Percentiles rank a stretch among this genome's conserved stretches.
phyloP scores from a whole-genome alignment of 495 filamentous ascomycete genomes.

The Daldinia grandis region DNA sequence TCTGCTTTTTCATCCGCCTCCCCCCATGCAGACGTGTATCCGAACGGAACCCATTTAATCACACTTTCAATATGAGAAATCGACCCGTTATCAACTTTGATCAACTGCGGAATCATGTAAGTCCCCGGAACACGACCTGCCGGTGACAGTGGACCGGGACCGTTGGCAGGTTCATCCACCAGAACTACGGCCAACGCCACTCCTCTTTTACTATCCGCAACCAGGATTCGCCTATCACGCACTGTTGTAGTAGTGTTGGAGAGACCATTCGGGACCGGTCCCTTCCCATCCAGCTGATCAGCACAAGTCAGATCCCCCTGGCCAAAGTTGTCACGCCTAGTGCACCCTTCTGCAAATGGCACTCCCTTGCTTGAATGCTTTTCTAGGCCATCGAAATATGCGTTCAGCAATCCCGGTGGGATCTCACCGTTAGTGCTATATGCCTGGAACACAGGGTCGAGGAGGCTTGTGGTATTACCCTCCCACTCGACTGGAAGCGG shows the following conservation, averaged over 20 bases:
- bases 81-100: conserved; percentile 30
- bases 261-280: conserved; percentile 35
- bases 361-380: conserved; percentile 37
- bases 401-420: conserved; percentile 10
- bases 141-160: conserved; percentile 21
- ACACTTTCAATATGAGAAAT: conserved; percentile 38
- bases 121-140: conserved; percentile 32
- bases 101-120: conserved; percentile 38
- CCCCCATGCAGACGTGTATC: conserved; percentile 37
- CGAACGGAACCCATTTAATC: conserved; percentile 41
- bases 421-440: conserved; percentile 6
- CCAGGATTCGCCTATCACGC: conserved; percentile 35
- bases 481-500: conserved; percentile 41
- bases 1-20: neutral
- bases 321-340: conserved; percentile 34
- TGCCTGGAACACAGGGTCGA: conserved; percentile 24
- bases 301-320: conserved; percentile 33
- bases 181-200: conserved; percentile 34
- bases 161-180: conserved; percentile 38
- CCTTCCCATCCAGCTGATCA: conserved; percentile 35
- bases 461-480: conserved; percentile 21
- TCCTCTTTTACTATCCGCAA: conserved; percentile 17
- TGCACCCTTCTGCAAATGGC: conserved; percentile 25
- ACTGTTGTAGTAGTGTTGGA: conserved; percentile 30
- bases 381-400: conserved; percentile 37